phyloP scores from a whole-genome alignment of 2,329 filamentous ascomycete genomes.

The Aspergillus nomiae region DNA sequence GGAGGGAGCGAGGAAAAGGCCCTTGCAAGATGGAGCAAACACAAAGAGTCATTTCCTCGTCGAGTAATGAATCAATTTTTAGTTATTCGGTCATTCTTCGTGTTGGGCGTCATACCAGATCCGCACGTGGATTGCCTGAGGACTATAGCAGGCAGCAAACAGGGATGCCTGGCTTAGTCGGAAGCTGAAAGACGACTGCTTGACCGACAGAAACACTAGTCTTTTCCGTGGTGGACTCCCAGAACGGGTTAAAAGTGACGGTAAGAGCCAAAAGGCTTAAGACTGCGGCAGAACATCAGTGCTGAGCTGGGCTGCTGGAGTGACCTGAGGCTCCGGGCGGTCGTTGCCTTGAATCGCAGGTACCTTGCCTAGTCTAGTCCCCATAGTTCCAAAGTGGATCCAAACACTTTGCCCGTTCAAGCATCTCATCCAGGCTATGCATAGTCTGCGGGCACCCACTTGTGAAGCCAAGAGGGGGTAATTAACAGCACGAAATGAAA shows the following conservation, averaged over 20 bases:
- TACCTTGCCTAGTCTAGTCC: constrained; percentile 5
- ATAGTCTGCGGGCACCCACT: not conserved
- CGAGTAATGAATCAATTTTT: not conserved
- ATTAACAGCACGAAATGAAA: not conserved
- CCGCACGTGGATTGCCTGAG: constrained; percentile 3
- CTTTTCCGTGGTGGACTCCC: not conserved
- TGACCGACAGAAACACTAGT: constrained; percentile 6
- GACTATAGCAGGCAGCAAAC: constrained; percentile 6
- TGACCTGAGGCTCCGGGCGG: not conserved
- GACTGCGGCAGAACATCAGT: not conserved
- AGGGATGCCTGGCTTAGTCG: constrained; percentile 10
- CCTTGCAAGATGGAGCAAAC: not conserved
- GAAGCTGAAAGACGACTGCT: not conserved
- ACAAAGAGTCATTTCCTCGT: not conserved
- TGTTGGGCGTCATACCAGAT: not conserved
- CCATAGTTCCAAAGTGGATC: not conserved
- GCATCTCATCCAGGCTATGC: constrained; percentile 4
- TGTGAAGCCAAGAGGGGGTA: not conserved
- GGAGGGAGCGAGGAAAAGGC: not conserved
- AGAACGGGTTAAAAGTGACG: not conserved
- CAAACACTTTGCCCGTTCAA: not conserved
- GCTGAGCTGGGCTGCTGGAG: not conserved
- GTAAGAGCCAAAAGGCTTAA: constrained; percentile 6
- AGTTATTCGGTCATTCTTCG: not conserved
- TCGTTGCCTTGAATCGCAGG: constrained; percentile 8